These are phyloP conservation scores for Lunularia cruciata DNA, from an alignment of 225 moss, liverwort and hornwort genomes.

Conservation along the genomic window DNA sequence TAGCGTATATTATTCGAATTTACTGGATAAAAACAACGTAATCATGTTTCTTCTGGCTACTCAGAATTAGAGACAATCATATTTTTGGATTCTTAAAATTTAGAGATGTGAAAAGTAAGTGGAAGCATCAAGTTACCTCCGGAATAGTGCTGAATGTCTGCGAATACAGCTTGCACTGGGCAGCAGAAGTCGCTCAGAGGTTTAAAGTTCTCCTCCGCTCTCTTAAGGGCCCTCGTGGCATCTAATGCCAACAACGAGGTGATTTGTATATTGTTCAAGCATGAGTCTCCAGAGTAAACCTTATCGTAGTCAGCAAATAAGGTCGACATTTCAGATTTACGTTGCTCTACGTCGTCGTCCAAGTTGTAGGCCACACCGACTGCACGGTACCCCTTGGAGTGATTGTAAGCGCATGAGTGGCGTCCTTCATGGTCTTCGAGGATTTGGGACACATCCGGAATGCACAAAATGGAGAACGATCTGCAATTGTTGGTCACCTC, in stretches of 20 bases:
- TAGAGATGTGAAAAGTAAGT: neutral
- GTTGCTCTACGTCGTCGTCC: constrained; percentile 58
- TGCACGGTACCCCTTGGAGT: constrained; percentile 52
- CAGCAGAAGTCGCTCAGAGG: constrained; percentile 74
- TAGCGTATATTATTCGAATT: neutral
- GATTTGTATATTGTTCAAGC: constrained; percentile 68
- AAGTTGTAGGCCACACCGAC: constrained; percentile 79
- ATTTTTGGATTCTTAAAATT: too few species aligned
- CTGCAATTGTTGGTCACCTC: too few species aligned
- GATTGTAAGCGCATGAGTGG: constrained; percentile 57
- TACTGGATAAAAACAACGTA: neutral
- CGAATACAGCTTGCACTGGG: constrained; percentile 80
- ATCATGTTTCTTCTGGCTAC: too few species aligned
- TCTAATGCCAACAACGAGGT: constrained; percentile 62
- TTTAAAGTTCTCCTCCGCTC: constrained; percentile 56
- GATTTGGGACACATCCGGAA: constrained; percentile 57
- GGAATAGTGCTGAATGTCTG: constrained; percentile 64
- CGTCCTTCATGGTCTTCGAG: constrained; percentile 68
- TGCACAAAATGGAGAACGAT: too few species aligned
- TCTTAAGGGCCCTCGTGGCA: constrained; percentile 58
- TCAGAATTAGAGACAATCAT: too few species aligned
- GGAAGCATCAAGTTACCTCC: constrained; percentile 23
- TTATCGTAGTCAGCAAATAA: constrained; percentile 71
- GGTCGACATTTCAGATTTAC: constrained; percentile 48
- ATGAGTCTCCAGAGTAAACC: constrained; percentile 58